Evolutionary conservation across 1,284 basidiomycete species (phyloP).

Genomic region (Sporisorium exsertum): DNA sequence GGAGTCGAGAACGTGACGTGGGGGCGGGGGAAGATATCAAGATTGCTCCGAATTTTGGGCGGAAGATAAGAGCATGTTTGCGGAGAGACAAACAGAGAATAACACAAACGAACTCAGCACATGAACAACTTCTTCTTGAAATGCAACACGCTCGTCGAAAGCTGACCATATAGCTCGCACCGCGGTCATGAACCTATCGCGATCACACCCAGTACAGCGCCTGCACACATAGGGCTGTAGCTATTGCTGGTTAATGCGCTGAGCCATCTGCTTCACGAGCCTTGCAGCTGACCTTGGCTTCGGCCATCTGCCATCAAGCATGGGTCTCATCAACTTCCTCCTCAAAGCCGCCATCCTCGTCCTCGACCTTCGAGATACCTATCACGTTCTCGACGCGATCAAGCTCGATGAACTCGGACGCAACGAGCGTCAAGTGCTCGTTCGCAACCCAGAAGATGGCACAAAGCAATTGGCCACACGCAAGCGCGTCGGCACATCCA

Average conservation of each 20-base stretch:
- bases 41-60: too few species aligned
- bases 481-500: constrained; percentile 31
- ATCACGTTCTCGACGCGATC: constrained; percentile 27
- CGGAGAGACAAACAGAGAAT: not conserved
- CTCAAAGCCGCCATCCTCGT: constrained; percentile 38
- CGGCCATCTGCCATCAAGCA: not conserved
- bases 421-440: constrained; percentile 33
- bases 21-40: too few species aligned
- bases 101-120: not conserved
- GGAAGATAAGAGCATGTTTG: too few species aligned
- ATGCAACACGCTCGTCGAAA: not conserved
- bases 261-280: not conserved
- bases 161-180: too few species aligned
- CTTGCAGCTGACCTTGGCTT: not conserved
- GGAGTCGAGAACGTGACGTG: constrained; percentile 30
- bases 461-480: constrained; percentile 29
- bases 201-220: not conserved
- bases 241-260: not conserved
- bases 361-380: constrained; percentile 43
- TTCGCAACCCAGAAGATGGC: constrained; percentile 31
- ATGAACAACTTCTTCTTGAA: not conserved
- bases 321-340: constrained; percentile 43
- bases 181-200: not conserved
- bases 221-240: not conserved
- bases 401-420: constrained; percentile 36